Evolutionary conservation across 768 basidiomycete genomes (phyloP), one percentile per base, ranked within the genome.

Genomic region (Phylloporus sp.): DNA sequence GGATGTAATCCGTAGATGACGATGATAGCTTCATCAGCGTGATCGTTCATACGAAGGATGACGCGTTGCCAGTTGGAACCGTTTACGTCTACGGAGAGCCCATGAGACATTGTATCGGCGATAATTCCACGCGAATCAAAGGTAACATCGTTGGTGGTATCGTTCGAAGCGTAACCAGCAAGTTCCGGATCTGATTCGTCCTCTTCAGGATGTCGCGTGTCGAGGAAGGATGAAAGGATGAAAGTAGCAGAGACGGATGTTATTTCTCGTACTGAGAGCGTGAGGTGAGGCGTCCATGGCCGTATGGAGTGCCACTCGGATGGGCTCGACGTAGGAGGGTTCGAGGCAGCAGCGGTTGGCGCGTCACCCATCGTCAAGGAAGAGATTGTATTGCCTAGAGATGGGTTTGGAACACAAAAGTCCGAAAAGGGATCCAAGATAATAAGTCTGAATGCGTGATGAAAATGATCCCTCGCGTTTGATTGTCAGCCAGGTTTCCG

Each of bases 1-100:
- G 92, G 93, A 74, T 88, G 80, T 41, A 97, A 76, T 2, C 91
- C 91, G 53, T 92, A 94, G 24, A 97, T 81, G 52, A 95, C 89
- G 47, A 97, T 91, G 50, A 95, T 82, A 0, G 91, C 94, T 62
- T 95, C 88, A 58, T 95, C 92, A 0, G 79, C 77, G 47, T 82
- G 80, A 39, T 93, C 90, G 63, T 89, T 85, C 54, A 91, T 81
- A 47, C 85, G 82, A 50, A 90, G 81, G 61, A 91, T 80, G 22
- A 90, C 86, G 45, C 84, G 76, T 61, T 85, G 81, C 91, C 91
- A 93, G 5, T 80, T 80, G 6, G 84, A 76, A 26, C 81, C 81
- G 56, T 94, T 92, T 45, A 93, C 87, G 38, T 85, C 88, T 34
- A 93, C 84, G 1, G 82, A 84, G 28, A 92, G 77, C 1, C 88